Conservation (phyloP, 2,329 filamentous ascomycete genomes). For the Coniochaeta hoffmannii region DNA sequence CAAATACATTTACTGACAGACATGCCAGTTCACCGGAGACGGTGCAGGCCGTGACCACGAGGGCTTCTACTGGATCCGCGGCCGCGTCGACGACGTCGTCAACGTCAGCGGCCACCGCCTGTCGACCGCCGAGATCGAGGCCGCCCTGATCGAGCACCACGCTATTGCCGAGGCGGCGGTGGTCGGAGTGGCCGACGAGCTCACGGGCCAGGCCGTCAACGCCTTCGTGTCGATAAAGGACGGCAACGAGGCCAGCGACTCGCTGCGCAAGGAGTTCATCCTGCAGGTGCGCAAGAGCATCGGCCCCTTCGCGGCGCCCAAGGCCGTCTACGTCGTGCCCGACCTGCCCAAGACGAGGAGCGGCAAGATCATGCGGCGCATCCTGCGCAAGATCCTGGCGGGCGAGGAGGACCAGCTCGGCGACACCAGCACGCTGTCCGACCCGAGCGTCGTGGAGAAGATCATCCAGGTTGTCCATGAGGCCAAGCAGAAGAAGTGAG, state of each 20-base stretch:
- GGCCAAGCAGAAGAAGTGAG: constrained; percentile 42
- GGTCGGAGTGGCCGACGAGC: constrained; percentile 85
- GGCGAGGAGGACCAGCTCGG: constrained; percentile 96
- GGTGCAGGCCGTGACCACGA: constrained; percentile 95
- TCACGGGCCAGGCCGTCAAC: constrained; percentile 95
- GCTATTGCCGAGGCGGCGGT: constrained; percentile 90
- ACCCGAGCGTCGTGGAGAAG: constrained; percentile 80
- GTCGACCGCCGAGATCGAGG: constrained; percentile 96
- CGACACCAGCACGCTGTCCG: constrained; percentile 84
- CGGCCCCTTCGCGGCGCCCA: constrained; percentile 93
- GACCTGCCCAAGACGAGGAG: constrained; percentile 96
- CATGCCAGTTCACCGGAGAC: constrained; percentile 76
- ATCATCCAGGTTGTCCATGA: constrained; percentile 79
- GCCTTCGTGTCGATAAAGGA: constrained; percentile 94
- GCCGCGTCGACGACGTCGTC: constrained; percentile 96
- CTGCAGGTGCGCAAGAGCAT: constrained; percentile 96
- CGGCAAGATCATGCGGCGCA: constrained; percentile 98
- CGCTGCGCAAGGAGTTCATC: constrained; percentile 86
- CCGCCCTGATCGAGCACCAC: constrained; percentile 86
- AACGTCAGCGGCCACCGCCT: constrained; percentile 96
- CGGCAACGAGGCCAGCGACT: constrained; percentile 65
- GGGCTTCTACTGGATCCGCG: constrained; percentile 99
- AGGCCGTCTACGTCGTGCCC: constrained; percentile 82
- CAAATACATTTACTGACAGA: background rate
- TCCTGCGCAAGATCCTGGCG: constrained; percentile 92